These are phyloP conservation scores for Periconia sp. DNA, from an alignment of 2,329 filamentous ascomycete genomes.

Conservation along the genomic window DNA sequence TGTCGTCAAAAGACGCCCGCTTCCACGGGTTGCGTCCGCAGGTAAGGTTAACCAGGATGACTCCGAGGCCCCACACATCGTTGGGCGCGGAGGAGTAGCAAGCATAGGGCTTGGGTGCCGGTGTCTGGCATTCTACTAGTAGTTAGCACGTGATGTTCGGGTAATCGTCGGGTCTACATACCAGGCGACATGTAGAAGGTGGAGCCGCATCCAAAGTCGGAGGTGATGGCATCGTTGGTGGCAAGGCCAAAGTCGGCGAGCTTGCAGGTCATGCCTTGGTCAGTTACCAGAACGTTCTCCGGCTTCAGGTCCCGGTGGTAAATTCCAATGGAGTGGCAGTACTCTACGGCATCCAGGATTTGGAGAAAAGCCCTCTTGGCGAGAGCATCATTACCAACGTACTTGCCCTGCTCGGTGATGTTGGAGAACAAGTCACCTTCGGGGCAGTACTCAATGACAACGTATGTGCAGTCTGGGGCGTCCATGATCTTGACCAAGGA, in stretches of 20 bases:
- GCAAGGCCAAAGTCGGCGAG: slow-evolving; percentile 97
- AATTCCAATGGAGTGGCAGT: slow-evolving; percentile 91
- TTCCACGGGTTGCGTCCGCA: slow-evolving; percentile 99
- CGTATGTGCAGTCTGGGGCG: slow-evolving; percentile 89
- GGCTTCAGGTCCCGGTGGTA: slow-evolving; percentile 98
- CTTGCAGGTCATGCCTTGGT: slow-evolving; percentile 88
- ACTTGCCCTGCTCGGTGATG: slow-evolving; percentile 94
- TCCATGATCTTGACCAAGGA: slow-evolving; percentile 94
- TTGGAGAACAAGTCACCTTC: slow-evolving; percentile 97
- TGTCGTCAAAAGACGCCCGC: slow-evolving; percentile 89
- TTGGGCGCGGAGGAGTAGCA: slow-evolving; percentile 93
- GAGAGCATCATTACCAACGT: slow-evolving; percentile 88
- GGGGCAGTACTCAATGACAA: slow-evolving; percentile 95
- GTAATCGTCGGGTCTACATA: slow-evolving; percentile 56
- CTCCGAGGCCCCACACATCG: slow-evolving; percentile 97
- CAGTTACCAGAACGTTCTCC: slow-evolving; percentile 93
- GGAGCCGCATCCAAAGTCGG: slow-evolving; percentile 96
- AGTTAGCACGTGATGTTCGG: slow-evolving; percentile 28
- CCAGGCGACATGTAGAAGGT: slow-evolving; percentile 99
- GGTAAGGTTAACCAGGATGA: slow-evolving; percentile 95
- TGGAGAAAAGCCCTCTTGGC: slow-evolving; percentile 90
- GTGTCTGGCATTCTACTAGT: slow-evolving; percentile 82
- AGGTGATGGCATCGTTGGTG: slow-evolving; percentile 80
- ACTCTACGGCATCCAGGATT: slow-evolving; percentile 93
- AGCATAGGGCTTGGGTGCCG: slow-evolving; percentile 69